Base-by-base conservation (phyloP, 2,329 filamentous ascomycete species). In the Aspergillus awamori region DNA sequence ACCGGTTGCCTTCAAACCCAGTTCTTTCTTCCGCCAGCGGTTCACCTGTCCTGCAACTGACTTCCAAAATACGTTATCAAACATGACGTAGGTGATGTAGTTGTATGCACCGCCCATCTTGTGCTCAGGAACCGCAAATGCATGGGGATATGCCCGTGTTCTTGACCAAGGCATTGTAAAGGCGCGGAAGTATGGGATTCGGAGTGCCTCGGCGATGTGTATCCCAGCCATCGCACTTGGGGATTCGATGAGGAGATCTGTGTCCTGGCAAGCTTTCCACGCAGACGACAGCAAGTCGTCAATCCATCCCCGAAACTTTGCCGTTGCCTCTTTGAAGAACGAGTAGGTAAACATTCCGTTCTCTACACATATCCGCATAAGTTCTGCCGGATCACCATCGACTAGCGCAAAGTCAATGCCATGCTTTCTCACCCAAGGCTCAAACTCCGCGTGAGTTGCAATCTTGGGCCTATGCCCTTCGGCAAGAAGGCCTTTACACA, bases 161-260 rank as follows among this genome's bases (percentile, higher is more conserved):
- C 93, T 88, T 0, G 95, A 97, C 95, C 95, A 99, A 0, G 95
- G 95, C 95, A 99, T 99, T 17, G 93, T 96, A 74, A 99, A 99
- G 0, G 93, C 94, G 59, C 95, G 88, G 81, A 98, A 98, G 76
- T 99, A 99, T 0, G 95, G 95, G 48, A 99, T 96, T 13, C 87
- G 84, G 2, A 99, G 83, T 24, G 93, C 92, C 78, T 99, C 95
- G 1, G 95, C 95, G 67, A 99, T 96, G 75, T 99, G 95, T 57
- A 99, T 97, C 26, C 95, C 95, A 0, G 90, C 93, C 95, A 99
- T 99, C 13, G 95, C 93, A 60, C 92, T 96, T 0, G 95, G 95
- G 51, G 92, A 96, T 75, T 99, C 95, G 63, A 99, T 97, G 41
- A 99, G 82, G 33, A 99, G 80, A 74, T 99, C 94, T 1, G 90